These are phyloP conservation scores for Euryodendron excelsum DNA, from an alignment of 148 eudicot genomes.

Conservation along the genomic window DNA sequence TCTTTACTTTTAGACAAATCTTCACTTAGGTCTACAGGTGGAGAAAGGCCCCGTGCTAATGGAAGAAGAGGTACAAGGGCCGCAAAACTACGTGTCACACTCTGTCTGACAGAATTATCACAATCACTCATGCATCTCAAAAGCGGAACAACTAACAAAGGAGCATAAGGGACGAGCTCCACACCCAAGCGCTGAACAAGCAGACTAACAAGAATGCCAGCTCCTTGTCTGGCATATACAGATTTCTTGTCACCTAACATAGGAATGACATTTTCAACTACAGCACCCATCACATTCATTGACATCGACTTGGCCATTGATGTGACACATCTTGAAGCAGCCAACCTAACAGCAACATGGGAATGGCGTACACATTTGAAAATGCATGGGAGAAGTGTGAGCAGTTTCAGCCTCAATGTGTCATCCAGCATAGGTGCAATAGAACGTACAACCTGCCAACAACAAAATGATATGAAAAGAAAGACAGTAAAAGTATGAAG, in stretches of 20 bases:
- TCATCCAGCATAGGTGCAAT: conserved; percentile 79
- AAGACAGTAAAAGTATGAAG: not conserved
- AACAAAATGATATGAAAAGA: not conserved
- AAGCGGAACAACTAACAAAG: conserved; percentile 93
- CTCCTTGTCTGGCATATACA: conserved; percentile 93
- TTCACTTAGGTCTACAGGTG: conserved; percentile 71
- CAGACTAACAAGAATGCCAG: conserved; percentile 92
- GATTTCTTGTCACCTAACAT: conserved; percentile 87
- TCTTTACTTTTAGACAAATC: conserved; percentile 68
- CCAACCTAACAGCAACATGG: conserved; percentile 92
- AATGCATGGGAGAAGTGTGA: conserved; percentile 90
- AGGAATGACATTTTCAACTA: conserved; percentile 83
- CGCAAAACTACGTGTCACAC: conserved; percentile 98
- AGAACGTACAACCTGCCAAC: conserved; percentile 75
- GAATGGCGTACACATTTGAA: conserved; percentile 85
- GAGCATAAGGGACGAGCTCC: conserved; percentile 89
- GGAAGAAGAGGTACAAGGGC: conserved; percentile 99
- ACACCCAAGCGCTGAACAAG: conserved; percentile 92
- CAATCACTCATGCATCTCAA: conserved; percentile 97
- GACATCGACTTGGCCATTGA: conserved; percentile 94
- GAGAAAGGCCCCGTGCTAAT: conserved; percentile 81
- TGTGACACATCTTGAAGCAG: conserved; percentile 91
- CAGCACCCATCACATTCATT: conserved; percentile 67
- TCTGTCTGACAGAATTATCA: conserved; percentile 90
- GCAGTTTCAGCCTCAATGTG: conserved; percentile 61